Percentiles rank a stretch among this genome's conserved stretches.
Conservation (phyloP, 2,329 filamentous ascomycete genomes). For the Arthrobotrys entomopaga region DNA sequence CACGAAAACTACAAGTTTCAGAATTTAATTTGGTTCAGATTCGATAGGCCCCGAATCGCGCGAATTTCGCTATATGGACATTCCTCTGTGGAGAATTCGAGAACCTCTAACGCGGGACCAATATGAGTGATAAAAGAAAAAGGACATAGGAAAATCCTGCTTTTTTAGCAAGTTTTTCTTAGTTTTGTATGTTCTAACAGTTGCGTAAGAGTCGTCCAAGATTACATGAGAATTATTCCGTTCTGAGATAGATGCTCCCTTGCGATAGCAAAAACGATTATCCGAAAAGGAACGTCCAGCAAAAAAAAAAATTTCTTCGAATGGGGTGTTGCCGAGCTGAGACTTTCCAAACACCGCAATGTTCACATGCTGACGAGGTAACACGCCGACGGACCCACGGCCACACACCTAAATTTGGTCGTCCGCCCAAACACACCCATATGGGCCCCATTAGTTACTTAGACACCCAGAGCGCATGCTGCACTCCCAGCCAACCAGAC, state of each 20-base stretch:
- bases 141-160: slow-evolving; percentile 26
- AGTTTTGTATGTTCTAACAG: slow-evolving; percentile 22
- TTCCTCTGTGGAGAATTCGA: slow-evolving; percentile 19
- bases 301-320: slow-evolving; percentile 16
- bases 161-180: slow-evolving; percentile 19
- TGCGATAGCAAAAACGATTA: slow-evolving; percentile 52
- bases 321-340: slow-evolving; percentile 52
- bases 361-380: slow-evolving; percentile 53
- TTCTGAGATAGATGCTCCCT: slow-evolving; percentile 26
- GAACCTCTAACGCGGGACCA: slow-evolving; percentile 2
- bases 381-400: slow-evolving; percentile 38
- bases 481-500: slow-evolving; percentile 37
- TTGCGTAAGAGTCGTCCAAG: slow-evolving; percentile 38
- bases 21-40: slow-evolving; percentile 3
- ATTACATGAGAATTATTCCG: slow-evolving; percentile 52
- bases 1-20: slow-evolving; percentile 54
- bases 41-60: slow-evolving; percentile 44
- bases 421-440: background rate
- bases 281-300: slow-evolving; percentile 47
- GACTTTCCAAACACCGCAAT: slow-evolving; percentile 28
- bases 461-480: no score
- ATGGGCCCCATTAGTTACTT: no score
- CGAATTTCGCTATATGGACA: slow-evolving; percentile 50
- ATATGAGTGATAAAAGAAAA: slow-evolving; percentile 50
- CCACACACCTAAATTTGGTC: slow-evolving; percentile 42